Percentiles rank a stretch among this genome's conserved stretches.
These are phyloP conservation scores for Conringia planisiliqua DNA, from an alignment of 345 rosid genomes.

Conservation along the genomic window DNA sequence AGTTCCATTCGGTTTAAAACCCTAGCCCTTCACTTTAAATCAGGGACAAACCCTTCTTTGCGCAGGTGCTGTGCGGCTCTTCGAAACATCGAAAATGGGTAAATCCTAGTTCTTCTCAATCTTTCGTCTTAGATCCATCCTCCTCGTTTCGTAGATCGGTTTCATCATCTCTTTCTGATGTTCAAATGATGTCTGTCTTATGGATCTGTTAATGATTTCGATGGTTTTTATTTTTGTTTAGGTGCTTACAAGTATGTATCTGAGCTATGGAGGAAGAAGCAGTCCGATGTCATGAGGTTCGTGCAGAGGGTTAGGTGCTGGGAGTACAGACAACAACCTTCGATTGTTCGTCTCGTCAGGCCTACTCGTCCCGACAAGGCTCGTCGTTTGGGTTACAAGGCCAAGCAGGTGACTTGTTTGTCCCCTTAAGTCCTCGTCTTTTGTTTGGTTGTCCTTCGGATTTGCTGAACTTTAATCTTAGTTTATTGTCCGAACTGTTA, in stretches of 20 bases:
- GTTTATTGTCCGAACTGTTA: too few relatives aligned
- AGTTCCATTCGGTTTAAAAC: background rate
- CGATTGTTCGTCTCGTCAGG: conserved; percentile 80
- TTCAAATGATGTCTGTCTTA: background rate
- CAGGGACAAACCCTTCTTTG: background rate
- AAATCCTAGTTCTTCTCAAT: conserved; percentile 4
- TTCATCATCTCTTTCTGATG: background rate
- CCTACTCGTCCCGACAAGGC: conserved; percentile 99
- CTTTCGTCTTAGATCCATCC: background rate
- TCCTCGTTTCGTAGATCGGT: background rate
- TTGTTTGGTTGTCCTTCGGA: background rate
- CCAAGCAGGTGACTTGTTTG: conserved; percentile 70
- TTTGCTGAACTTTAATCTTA: background rate
- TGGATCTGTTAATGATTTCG: conserved; percentile 17
- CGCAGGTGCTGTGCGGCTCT: conserved; percentile 23
- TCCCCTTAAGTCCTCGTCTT: background rate
- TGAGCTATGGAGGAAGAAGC: conserved; percentile 99
- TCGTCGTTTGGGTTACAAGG: conserved; percentile 92
- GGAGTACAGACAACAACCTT: conserved; percentile 96
- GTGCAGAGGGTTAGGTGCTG: conserved; percentile 98
- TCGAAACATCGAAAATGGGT: conserved; percentile 30
- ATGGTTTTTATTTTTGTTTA: conserved; percentile 23
- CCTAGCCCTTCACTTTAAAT: conserved; percentile 11
- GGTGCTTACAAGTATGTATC: conserved; percentile 97
- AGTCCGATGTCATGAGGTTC: conserved; percentile 98